A percentile compares a stretch with the other conserved stretches of the same genome.
phyloP scores from a whole-genome alignment of 2,329 filamentous ascomycete species.

The Orbilia ellipsospora region DNA sequence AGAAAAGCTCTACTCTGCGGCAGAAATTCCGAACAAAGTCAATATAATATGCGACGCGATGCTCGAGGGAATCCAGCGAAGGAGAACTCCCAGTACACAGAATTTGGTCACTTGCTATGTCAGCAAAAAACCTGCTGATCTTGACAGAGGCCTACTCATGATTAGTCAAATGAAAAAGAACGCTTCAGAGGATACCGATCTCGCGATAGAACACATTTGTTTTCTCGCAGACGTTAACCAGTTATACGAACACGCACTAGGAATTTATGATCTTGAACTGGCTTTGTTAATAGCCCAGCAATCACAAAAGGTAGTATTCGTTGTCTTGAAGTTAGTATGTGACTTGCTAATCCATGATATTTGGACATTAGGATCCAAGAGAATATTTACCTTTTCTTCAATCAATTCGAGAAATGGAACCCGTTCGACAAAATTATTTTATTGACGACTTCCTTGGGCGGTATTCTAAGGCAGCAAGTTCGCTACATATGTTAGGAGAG shows the following conservation, averaged over 20 bases:
- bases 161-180: conserved; percentile 78
- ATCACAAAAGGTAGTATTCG: conserved; percentile 76
- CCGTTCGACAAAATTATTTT: conserved; percentile 77
- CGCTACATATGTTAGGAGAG: conserved; percentile 74
- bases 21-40: conserved; percentile 71
- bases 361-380: conserved; percentile 73
- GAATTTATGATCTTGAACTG: conserved; percentile 90
- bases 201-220: conserved; percentile 94
- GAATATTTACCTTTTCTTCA: conserved; percentile 97
- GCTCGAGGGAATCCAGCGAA: conserved; percentile 72
- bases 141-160: conserved; percentile 83
- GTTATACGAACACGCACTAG: conserved; percentile 88
- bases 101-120: conserved; percentile 95
- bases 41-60: conserved; percentile 91
- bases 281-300: conserved; percentile 92
- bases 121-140: conserved; percentile 89
- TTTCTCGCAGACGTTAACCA: conserved; percentile 94
- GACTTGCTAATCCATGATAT: conserved; percentile 9
- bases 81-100: conserved; percentile 75
- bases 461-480: conserved; percentile 78
- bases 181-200: conserved; percentile 78
- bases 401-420: conserved; percentile 78
- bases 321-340: not conserved
- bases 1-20: conserved; percentile 49
- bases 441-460: conserved; percentile 90